Evolutionary conservation across 1,284 basidiomycete genomes (phyloP).

Genomic region (Chalciporus piperatoides): DNA sequence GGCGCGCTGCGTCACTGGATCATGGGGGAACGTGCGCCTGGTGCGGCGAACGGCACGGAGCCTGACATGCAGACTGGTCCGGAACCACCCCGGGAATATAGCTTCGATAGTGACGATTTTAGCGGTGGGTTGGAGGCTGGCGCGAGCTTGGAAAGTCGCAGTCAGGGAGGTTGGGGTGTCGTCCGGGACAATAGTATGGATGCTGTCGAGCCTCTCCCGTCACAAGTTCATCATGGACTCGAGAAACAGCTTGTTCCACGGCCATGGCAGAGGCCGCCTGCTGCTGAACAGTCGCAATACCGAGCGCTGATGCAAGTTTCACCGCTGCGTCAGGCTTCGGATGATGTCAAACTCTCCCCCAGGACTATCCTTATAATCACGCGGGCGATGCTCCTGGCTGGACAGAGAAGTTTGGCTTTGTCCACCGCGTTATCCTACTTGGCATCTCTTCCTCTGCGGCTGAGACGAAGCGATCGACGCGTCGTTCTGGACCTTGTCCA

Average conservation of each 20-base stretch:
- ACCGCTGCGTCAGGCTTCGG: constrained; percentile 28
- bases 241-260: constrained; percentile 19
- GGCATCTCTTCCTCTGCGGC: constrained; percentile 37
- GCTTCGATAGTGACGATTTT: neutral
- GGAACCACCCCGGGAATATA: neutral
- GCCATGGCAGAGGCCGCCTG: constrained; percentile 11
- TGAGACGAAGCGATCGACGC: constrained; percentile 32
- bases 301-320: constrained; percentile 31
- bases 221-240: neutral
- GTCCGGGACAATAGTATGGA: neutral
- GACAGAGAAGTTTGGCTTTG: constrained; percentile 35
- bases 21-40: constrained; percentile 1
- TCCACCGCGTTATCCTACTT: constrained; percentile 44
- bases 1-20: constrained; percentile 30
- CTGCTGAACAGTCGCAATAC: constrained; percentile 21
- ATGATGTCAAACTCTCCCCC: constrained; percentile 32
- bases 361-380: constrained; percentile 38
- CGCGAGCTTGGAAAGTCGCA: neutral
- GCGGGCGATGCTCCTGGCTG: constrained; percentile 36
- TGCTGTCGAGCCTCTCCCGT: neutral
- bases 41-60: neutral
- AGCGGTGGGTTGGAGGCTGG: neutral
- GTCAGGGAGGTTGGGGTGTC: neutral
- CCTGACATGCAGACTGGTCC: neutral
- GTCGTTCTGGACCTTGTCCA: constrained; percentile 46